Evolutionary conservation across 1,139 yeast species (phyloP), one percentile per base, ranked within the genome.

Genomic region (Hyphopichia burtonii): DNA sequence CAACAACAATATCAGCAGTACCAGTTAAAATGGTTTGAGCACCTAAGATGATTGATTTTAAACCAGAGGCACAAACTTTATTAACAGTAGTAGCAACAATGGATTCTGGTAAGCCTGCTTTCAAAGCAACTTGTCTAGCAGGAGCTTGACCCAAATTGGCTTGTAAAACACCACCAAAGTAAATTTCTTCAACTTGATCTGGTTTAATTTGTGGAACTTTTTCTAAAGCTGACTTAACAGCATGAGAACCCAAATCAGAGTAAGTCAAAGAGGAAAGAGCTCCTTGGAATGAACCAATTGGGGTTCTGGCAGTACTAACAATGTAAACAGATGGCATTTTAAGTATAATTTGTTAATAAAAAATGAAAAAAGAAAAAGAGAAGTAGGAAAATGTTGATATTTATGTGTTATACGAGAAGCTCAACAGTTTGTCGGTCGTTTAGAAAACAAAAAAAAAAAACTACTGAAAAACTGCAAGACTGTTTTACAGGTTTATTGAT

Each of bases 81-180:
- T 93, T 93, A 53, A 93, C 79, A 42, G 97, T 86, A 44, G 96
- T 80, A 45, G 96, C 95, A 39, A 89, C 85, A 42, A 88, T 81
- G 47, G 79, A 71, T 51, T 84, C 81, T 39, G 89, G 78, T 42
- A 93, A 74, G 18, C 98, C 98, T 20, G 98, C 87, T 62, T 83
- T 86, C 53, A 91, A 61, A 15, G 96, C 97, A 44, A 93, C 98
- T 71, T 93, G 99, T 68, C 98, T 86, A 36, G 98, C 99, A 38
- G 98, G 98, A 48, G 93, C 93, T 71, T 93, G 99, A 49, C 99
- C 99, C 44, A 89, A 82, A 59, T 89, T 89, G 52, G 98, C 98
- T 58, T 88, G 87, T 60, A 88, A 72, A 41, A 90, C 99, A 58
- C 90, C 89, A 58, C 99, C 99, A 63, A 90, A 91, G 56, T 87